These are phyloP conservation scores for Phytopythium aichiense DNA, from an alignment of 352 stramenopile genomes.

Conservation along the genomic window DNA sequence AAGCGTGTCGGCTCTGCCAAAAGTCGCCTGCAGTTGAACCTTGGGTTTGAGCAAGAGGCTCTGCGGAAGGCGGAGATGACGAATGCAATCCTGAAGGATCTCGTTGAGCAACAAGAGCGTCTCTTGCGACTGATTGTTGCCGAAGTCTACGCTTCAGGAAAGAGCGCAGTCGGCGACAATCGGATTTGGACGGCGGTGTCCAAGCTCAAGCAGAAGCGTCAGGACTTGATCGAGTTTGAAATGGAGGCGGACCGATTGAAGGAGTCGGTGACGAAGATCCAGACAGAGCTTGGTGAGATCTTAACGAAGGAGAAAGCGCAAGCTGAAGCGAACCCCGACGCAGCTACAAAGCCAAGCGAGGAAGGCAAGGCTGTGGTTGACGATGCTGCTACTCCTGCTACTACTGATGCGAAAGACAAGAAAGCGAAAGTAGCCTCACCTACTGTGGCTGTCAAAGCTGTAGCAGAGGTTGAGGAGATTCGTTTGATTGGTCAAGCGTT, in stretches of 20 bases:
- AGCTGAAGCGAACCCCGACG: not conserved
- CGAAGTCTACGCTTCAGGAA: slow-evolving; percentile 14
- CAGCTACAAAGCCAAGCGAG: not conserved
- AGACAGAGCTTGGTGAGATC: slow-evolving; percentile 12
- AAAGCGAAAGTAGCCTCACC: not conserved
- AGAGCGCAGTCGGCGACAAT: slow-evolving; percentile 17
- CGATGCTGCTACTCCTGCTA: not conserved
- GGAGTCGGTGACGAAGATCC: slow-evolving; percentile 4
- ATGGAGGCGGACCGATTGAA: slow-evolving; percentile 16
- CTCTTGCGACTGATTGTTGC: slow-evolving; percentile 32
- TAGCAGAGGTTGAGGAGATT: slow-evolving; percentile 1
- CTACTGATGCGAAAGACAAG: not conserved
- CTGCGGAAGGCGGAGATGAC: slow-evolving; percentile 25
- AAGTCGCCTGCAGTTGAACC: slow-evolving; percentile 19
- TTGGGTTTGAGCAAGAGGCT: slow-evolving; percentile 9
- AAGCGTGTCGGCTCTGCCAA: slow-evolving; percentile 37
- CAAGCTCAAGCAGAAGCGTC: slow-evolving; percentile 42
- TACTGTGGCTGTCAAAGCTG: not conserved
- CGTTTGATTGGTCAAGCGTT: slow-evolving; percentile 41
- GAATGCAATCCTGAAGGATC: slow-evolving; percentile 22
- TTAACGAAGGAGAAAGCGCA: not conserved
- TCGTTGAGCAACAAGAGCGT: slow-evolving; percentile 33
- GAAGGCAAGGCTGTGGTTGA: not conserved
- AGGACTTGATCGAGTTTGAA: slow-evolving; percentile 36
- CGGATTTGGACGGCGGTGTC: slow-evolving; percentile 23